phyloP scores from a whole-genome alignment of 805 yeast species.

The Hagleromyces aurorensis region DNA sequence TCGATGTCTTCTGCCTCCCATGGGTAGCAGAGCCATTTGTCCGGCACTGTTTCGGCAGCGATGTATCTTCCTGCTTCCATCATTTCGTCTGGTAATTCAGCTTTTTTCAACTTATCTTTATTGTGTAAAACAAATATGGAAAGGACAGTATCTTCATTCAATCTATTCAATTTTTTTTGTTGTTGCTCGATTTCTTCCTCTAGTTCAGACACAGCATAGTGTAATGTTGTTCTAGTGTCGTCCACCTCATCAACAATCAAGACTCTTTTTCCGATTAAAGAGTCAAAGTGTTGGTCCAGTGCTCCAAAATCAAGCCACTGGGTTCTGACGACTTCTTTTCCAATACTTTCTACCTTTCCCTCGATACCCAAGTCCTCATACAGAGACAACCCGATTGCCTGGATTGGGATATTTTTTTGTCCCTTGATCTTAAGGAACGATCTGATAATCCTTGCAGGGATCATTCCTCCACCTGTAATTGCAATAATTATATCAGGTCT shows the following conservation, averaged over 20 bases:
- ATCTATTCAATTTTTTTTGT: conserved; percentile 51
- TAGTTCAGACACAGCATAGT: conserved; percentile 73
- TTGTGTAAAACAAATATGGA: conserved; percentile 78
- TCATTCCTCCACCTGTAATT: conserved; percentile 69
- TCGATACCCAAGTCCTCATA: conserved; percentile 49
- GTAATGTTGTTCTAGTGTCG: conserved; percentile 84
- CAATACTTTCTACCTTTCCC: conserved; percentile 42
- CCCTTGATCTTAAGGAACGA: conserved; percentile 52
- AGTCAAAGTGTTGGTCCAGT: conserved; percentile 58
- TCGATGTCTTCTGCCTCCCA: conserved; percentile 86
- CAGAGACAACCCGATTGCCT: conserved; percentile 59
- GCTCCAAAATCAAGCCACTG: conserved; percentile 87
- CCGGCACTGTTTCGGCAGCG: conserved; percentile 69
- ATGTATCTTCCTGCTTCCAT: conserved; percentile 58
- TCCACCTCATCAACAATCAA: conserved; percentile 87
- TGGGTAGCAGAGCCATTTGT: conserved; percentile 82
- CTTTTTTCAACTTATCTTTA: conserved; percentile 74
- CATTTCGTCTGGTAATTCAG: conserved; percentile 56
- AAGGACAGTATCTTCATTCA: conserved; percentile 54
- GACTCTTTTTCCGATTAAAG: conserved; percentile 72
- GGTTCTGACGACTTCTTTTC: conserved; percentile 76
- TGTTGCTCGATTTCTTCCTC: conserved; percentile 49
- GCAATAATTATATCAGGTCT: conserved; percentile 54
- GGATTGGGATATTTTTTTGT: conserved; percentile 60
- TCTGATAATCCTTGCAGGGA: conserved; percentile 60